Conservation (phyloP, 257 asterid genomes). For the Forsythia viridissima region DNA sequence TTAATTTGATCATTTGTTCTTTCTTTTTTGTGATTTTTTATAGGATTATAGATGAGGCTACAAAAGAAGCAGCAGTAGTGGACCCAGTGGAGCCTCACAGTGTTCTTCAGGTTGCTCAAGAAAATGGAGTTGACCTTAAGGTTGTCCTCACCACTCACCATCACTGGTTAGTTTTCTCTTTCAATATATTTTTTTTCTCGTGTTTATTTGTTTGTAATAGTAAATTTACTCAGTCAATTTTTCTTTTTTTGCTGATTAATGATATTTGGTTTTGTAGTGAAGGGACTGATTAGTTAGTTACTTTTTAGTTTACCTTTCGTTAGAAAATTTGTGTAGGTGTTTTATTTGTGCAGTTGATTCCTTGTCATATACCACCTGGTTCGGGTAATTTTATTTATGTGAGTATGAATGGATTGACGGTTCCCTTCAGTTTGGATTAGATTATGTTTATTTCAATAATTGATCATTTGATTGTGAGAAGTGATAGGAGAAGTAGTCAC, state of each 20-base stretch:
- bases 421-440: neutral
- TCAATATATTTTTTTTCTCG: neutral
- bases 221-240: too few species aligned
- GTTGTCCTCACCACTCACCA: conserved; percentile 94
- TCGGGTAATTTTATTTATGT: neutral
- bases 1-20: neutral
- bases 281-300: too few species aligned
- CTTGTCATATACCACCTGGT: neutral
- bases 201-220: neutral
- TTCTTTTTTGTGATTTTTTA: neutral
- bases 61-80: conserved; percentile 87
- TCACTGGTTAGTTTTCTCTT: conserved; percentile 59
- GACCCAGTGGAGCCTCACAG: conserved; percentile 95
- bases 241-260: neutral
- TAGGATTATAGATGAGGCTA: conserved; percentile 65
- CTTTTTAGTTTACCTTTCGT: neutral
- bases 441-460: too few species aligned
- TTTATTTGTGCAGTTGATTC: neutral
- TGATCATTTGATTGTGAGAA: neutral
- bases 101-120: conserved; percentile 69
- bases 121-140: conserved; percentile 71
- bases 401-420: neutral
- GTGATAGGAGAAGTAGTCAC: neutral
- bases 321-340: neutral
- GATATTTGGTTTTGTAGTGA: neutral